These are phyloP conservation scores for Pyrus bretschneideri DNA, from an alignment of 306 rosid species.

Conservation along the genomic window DNA sequence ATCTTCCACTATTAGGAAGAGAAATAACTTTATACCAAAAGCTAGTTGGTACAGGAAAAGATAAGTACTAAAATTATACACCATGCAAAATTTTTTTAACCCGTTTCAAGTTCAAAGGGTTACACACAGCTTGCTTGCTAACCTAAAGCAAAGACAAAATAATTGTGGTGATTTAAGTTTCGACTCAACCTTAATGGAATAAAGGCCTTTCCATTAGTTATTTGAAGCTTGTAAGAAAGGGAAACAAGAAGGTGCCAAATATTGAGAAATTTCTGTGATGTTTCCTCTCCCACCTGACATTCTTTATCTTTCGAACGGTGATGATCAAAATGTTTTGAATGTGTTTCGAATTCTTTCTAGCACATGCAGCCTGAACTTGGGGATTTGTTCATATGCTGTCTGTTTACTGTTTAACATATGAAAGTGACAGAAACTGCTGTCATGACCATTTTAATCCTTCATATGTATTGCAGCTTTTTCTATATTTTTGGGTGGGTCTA, in stretches of 20 bases:
- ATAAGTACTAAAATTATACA: background rate
- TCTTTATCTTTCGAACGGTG: background rate
- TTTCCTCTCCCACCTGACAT: conserved; percentile 28
- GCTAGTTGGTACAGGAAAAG: background rate
- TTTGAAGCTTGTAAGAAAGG: conserved; percentile 8
- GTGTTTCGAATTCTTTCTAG: background rate
- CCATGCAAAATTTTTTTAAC: background rate
- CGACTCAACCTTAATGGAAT: background rate
- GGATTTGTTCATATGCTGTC: background rate
- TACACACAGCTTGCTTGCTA: background rate
- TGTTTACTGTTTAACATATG: background rate
- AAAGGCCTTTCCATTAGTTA: background rate
- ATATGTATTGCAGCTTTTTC: background rate
- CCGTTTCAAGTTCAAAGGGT: background rate
- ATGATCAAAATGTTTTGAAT: background rate
- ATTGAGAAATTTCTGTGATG: conserved; percentile 50
- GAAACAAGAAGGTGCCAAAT: conserved; percentile 18
- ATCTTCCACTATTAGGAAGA: background rate
- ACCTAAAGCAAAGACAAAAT: background rate
- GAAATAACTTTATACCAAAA: background rate
- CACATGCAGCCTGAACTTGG: background rate
- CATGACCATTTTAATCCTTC: background rate
- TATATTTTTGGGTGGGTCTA: background rate
- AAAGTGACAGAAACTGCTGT: background rate
- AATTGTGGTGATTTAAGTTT: background rate